These are phyloP conservation scores for Leavenworthia alabamica DNA, from an alignment of 345 rosid species.

Conservation along the genomic window DNA sequence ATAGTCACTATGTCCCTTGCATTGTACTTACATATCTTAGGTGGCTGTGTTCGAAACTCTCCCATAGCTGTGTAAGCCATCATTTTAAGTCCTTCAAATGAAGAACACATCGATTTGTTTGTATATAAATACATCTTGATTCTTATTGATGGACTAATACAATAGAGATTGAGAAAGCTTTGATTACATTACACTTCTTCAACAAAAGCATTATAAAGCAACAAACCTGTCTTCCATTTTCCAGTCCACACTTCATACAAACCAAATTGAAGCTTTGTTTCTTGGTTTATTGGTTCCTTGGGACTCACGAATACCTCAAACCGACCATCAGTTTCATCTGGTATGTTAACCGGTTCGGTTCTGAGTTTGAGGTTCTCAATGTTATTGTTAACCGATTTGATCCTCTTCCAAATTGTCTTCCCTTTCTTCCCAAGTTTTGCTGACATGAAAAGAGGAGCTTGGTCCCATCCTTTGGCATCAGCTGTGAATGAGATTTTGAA, in stretches of 20 bases:
- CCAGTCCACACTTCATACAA: constrained; percentile 79
- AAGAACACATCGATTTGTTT: too few relatives aligned
- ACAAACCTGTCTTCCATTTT: constrained; percentile 62
- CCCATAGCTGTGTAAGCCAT: too few relatives aligned
- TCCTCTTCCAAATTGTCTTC: constrained; percentile 34
- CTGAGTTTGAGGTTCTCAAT: constrained; percentile 4
- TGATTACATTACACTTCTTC: constrained; percentile 14
- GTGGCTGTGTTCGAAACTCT: too few relatives aligned
- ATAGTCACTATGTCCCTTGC: too few relatives aligned
- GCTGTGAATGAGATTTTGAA: constrained; percentile 34
- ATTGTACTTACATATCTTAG: too few relatives aligned
- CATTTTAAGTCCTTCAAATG: too few relatives aligned
- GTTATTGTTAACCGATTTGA: constrained; percentile 24
- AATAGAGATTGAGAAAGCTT: too few relatives aligned
- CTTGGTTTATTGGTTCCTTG: neutral
- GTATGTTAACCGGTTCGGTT: constrained; percentile 5
- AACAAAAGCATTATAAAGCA: constrained; percentile 42
- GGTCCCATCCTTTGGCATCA: constrained; percentile 50
- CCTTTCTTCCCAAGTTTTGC: constrained; percentile 57
- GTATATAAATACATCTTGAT: too few relatives aligned
- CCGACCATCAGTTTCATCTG: constrained; percentile 11
- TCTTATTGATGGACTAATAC: too few relatives aligned
- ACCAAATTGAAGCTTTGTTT: constrained; percentile 44
- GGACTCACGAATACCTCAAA: constrained; percentile 17
- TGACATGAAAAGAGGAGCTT: constrained; percentile 47